phyloP scores from a whole-genome alignment of 768 basidiomycete species.

The Suillus variegatus region DNA sequence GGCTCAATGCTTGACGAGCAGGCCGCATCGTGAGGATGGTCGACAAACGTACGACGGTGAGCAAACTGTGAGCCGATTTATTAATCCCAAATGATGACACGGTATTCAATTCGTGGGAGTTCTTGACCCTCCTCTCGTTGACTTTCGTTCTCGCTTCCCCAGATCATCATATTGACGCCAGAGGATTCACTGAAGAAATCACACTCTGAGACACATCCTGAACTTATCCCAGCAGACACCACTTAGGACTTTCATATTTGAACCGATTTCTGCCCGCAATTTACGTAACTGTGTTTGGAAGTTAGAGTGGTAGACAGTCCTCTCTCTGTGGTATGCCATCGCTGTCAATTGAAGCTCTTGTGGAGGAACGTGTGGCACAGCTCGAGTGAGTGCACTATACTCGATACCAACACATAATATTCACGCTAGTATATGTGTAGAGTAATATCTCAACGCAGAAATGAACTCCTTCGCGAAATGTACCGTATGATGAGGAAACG shows the following conservation, averaged over 20 bases:
- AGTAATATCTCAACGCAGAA: slow-evolving; percentile 61
- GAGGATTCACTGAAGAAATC: background rate
- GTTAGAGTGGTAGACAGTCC: background rate
- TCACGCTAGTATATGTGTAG: slow-evolving; percentile 35
- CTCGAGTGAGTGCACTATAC: slow-evolving; percentile 29
- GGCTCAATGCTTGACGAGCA: slow-evolving; percentile 15
- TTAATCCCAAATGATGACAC: background rate
- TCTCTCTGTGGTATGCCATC: slow-evolving; percentile 22
- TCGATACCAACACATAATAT: background rate
- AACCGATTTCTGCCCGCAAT: background rate
- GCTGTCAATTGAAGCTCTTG: slow-evolving; percentile 35
- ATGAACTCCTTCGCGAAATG: slow-evolving; percentile 73
- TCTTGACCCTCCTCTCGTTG: background rate
- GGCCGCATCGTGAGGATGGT: slow-evolving; percentile 6
- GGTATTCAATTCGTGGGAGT: slow-evolving; percentile 4
- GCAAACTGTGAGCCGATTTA: slow-evolving; percentile 3
- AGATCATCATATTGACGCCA: slow-evolving; percentile 1
- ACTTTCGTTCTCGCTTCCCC: background rate
- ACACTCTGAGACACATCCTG: background rate
- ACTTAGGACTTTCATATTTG: background rate
- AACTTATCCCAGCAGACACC: background rate
- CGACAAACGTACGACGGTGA: slow-evolving; percentile 2
- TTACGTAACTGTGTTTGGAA: slow-evolving; percentile 6
- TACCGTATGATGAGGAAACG: slow-evolving; percentile 62
- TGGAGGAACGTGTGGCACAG: slow-evolving; percentile 36